phyloP scores from a whole-genome alignment of 2,329 filamentous ascomycete genomes.

The Metarhizium sp. region DNA sequence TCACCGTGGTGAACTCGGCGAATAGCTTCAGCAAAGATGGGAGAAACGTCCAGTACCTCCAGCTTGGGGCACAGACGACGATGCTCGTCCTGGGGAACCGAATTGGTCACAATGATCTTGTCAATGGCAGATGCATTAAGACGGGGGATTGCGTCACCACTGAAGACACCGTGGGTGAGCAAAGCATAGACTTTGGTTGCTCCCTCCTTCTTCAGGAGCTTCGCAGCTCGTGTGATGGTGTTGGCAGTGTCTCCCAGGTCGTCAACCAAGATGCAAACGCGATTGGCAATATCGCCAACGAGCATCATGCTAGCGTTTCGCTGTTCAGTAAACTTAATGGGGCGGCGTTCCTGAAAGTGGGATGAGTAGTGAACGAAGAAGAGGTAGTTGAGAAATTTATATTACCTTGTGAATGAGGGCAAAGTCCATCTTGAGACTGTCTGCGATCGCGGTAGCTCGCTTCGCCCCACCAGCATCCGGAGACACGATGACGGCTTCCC shows the following conservation, averaged over 20 bases:
- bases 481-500: slow-evolving; percentile 84
- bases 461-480: slow-evolving; percentile 96
- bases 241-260: slow-evolving; percentile 94
- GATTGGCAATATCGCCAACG: slow-evolving; percentile 73
- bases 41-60: slow-evolving; percentile 80
- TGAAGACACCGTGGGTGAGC: slow-evolving; percentile 90
- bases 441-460: slow-evolving; percentile 88
- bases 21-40: slow-evolving; percentile 91
- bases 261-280: slow-evolving; percentile 83
- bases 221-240: slow-evolving; percentile 91
- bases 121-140: slow-evolving; percentile 91
- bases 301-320: slow-evolving; percentile 95
- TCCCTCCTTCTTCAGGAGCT: slow-evolving; percentile 92
- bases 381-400: slow-evolving; percentile 1
- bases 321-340: slow-evolving; percentile 76
- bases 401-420: slow-evolving; percentile 90
- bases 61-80: slow-evolving; percentile 72
- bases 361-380: slow-evolving; percentile 27
- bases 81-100: slow-evolving; percentile 81
- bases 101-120: slow-evolving; percentile 92
- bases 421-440: slow-evolving; percentile 88
- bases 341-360: slow-evolving; percentile 64
- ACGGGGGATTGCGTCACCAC: slow-evolving; percentile 85
- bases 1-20: slow-evolving; percentile 95
- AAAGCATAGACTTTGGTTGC: slow-evolving; percentile 87